A percentile compares a stretch with the other conserved stretches of the same genome.
phyloP scores from a whole-genome alignment of 176 grass and related monocot species.

The Musa beccarii region DNA sequence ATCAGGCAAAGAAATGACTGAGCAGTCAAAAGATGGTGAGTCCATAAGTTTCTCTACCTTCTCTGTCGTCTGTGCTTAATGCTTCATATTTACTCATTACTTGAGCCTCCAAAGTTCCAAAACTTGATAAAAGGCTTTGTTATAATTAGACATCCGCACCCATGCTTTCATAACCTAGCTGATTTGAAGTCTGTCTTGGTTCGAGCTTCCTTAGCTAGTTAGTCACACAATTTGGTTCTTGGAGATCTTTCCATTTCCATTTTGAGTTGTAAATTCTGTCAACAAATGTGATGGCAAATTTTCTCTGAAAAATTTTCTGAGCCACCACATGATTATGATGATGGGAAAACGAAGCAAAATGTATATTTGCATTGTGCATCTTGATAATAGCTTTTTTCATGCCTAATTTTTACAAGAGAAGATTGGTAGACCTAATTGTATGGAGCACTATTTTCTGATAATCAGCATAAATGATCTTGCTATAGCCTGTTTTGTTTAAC shows the following conservation, averaged over 20 bases:
- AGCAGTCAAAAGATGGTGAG: conserved; percentile 92
- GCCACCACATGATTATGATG: neutral
- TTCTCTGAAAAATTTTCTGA: neutral
- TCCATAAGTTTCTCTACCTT: conserved; percentile 19
- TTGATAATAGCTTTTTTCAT: neutral
- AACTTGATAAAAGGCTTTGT: neutral
- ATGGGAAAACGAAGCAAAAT: neutral
- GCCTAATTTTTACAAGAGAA: neutral
- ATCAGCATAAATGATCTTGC: too few relatives aligned
- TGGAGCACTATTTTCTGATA: too few relatives aligned
- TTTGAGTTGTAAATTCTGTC: neutral
- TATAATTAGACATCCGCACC: neutral
- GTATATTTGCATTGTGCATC: neutral
- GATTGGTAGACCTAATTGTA: too few relatives aligned
- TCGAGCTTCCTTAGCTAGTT: neutral
- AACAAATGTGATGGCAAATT: neutral
- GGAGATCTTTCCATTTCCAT: neutral
- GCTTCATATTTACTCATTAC: neutral
- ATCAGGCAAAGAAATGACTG: conserved; percentile 72
- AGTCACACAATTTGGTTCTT: neutral
- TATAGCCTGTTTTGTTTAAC: too few relatives aligned
- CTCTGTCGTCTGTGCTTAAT: neutral
- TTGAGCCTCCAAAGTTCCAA: neutral
- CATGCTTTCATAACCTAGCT: neutral
- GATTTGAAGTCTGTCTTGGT: neutral